Percentiles rank a stretch among this genome's conserved stretches.
These are phyloP conservation scores for Boletellus ananiceps DNA, from an alignment of 768 basidiomycete species.

Conservation along the genomic window DNA sequence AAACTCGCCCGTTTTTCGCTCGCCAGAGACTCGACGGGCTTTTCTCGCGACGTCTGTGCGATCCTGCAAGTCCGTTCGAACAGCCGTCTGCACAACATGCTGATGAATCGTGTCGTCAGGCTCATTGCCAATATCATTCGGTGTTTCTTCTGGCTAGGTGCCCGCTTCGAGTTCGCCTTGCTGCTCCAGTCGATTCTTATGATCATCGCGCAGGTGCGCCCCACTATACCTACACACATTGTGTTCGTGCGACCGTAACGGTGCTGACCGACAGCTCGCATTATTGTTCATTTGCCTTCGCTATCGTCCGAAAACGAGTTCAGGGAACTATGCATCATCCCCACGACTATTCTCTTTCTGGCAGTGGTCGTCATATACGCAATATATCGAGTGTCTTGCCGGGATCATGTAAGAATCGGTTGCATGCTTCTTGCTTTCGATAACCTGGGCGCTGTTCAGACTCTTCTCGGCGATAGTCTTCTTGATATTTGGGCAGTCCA, in stretches of 20 bases:
- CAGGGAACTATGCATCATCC: slow-evolving; percentile 57
- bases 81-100: background rate
- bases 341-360: slow-evolving; percentile 72
- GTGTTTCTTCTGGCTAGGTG: slow-evolving; percentile 89
- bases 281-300: slow-evolving; percentile 78
- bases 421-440: slow-evolving; percentile 4
- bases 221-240: background rate
- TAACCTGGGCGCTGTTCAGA: slow-evolving; percentile 24
- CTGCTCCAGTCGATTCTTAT: slow-evolving; percentile 81
- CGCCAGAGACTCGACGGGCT: slow-evolving; percentile 74
- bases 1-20: slow-evolving; percentile 3
- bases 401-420: slow-evolving; percentile 57
- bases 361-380: slow-evolving; percentile 78
- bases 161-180: slow-evolving; percentile 70
- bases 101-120: slow-evolving; percentile 34
- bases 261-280: slow-evolving; percentile 48
- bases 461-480: slow-evolving; percentile 69
- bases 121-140: slow-evolving; percentile 81
- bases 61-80: slow-evolving; percentile 51
- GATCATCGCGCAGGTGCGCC: slow-evolving; percentile 74
- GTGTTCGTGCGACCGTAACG: slow-evolving; percentile 19
- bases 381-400: slow-evolving; percentile 80
- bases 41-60: slow-evolving; percentile 82
- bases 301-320: slow-evolving; percentile 57
- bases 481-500: slow-evolving; percentile 65